Percentiles rank a stretch among this genome's conserved stretches.
These are phyloP conservation scores for Fusarium citri DNA, from an alignment of 2,329 filamentous ascomycete genomes.

Conservation along the genomic window DNA sequence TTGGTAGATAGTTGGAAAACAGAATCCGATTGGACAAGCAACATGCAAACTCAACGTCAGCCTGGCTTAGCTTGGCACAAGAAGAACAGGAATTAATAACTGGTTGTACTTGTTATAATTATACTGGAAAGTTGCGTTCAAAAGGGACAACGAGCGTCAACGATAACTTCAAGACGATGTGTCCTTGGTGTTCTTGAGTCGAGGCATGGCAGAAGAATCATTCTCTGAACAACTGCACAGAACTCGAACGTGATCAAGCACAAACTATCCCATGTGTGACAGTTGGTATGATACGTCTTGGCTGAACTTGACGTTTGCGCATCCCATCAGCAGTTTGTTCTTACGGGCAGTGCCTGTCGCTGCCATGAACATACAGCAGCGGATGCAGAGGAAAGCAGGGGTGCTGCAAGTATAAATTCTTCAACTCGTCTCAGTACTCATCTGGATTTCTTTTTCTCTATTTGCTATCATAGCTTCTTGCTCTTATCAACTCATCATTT, in stretches of 20 bases:
- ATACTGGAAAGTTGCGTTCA: not conserved
- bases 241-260: not conserved
- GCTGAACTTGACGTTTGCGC: not conserved
- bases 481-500: not conserved
- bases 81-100: not conserved
- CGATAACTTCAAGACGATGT: not conserved
- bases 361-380: not conserved
- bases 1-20: not conserved
- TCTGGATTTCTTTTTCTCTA: not conserved
- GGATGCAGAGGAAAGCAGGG: conserved; percentile 10
- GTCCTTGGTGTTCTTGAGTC: not conserved
- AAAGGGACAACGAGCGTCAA: not conserved
- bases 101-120: not conserved
- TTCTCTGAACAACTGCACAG: not conserved
- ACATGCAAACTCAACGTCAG: not conserved
- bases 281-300: not conserved
- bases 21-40: not conserved
- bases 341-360: not conserved
- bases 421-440: not conserved
- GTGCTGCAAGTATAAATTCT: not conserved
- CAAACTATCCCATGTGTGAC: not conserved
- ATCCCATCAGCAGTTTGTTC: not conserved
- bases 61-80: not conserved
- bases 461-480: not conserved
- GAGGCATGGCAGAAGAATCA: not conserved